phyloP scores from a whole-genome alignment of 805 yeast genomes.

The Pichia phayaonensis region DNA sequence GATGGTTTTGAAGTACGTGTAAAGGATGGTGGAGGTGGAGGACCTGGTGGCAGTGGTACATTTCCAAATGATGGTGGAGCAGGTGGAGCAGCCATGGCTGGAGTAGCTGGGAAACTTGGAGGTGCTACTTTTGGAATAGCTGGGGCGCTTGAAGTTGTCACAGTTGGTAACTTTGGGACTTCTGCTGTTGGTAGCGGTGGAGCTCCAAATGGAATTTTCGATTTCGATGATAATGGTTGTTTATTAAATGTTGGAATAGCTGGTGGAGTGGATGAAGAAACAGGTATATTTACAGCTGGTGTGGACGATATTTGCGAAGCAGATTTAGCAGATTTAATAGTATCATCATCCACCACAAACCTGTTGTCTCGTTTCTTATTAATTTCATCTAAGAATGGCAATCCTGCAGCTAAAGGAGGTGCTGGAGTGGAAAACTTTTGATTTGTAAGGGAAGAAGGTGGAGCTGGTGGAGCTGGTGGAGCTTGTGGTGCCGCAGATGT shows the following conservation, averaged over 20 bases:
- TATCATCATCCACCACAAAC: conserved; percentile 35
- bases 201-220: conserved; percentile 7
- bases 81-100: conserved; percentile 18
- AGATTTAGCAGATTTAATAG: conserved; percentile 1
- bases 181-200: conserved; percentile 16
- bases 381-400: conserved; percentile 50
- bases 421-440: background rate
- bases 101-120: conserved; percentile 16
- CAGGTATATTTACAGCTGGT: background rate
- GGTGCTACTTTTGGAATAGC: conserved; percentile 12
- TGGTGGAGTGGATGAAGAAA: conserved; percentile 14
- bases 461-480: conserved; percentile 18
- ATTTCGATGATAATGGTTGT: background rate
- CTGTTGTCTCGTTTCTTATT: conserved; percentile 42
- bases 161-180: conserved; percentile 17
- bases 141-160: conserved; percentile 15
- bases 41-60: conserved; percentile 15
- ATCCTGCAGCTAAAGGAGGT: conserved; percentile 28
- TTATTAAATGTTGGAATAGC: conserved; percentile 14
- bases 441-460: conserved; percentile 12
- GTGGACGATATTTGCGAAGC: background rate
- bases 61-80: conserved; percentile 11
- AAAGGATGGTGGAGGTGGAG: conserved; percentile 9
- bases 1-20: background rate
- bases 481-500: conserved; percentile 14